phyloP scores from a whole-genome alignment of 371 early-diverging fungal species.

The Blakeslea trispora region DNA sequence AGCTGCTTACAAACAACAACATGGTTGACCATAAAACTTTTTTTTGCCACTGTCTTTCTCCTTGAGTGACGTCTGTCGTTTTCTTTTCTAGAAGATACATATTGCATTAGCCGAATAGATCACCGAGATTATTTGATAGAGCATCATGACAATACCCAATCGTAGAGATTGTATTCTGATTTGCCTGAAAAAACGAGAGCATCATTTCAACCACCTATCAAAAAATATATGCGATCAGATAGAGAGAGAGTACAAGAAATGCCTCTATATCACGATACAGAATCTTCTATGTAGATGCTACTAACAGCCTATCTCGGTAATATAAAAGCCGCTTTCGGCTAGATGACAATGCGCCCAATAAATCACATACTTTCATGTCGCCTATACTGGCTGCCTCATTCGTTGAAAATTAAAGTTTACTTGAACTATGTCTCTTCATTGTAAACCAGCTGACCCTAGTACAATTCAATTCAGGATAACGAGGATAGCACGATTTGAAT shows the following conservation, averaged over 20 bases:
- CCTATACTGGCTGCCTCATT: not conserved
- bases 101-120: not conserved
- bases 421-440: slow-evolving; percentile 1
- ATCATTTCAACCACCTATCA: no score
- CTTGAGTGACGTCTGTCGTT: not conserved
- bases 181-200: no score
- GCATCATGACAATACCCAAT: no score
- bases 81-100: not conserved
- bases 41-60: not conserved
- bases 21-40: not conserved
- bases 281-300: not conserved
- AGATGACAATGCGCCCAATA: not conserved
- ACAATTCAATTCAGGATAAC: slow-evolving; percentile 5
- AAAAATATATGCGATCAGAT: not conserved
- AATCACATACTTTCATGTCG: not conserved
- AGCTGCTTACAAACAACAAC: no score
- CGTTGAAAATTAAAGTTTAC: not conserved
- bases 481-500: slow-evolving; percentile 31
- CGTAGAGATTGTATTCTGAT: no score
- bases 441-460: slow-evolving; percentile 18
- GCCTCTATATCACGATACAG: no score
- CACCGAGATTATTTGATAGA: slow-evolving; percentile 7
- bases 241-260: not conserved
- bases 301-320: slow-evolving; percentile 14
- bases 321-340: slow-evolving; percentile 22